phyloP scores from a whole-genome alignment of 1,284 basidiomycete genomes.

The Hypsizygus ulmarius region DNA sequence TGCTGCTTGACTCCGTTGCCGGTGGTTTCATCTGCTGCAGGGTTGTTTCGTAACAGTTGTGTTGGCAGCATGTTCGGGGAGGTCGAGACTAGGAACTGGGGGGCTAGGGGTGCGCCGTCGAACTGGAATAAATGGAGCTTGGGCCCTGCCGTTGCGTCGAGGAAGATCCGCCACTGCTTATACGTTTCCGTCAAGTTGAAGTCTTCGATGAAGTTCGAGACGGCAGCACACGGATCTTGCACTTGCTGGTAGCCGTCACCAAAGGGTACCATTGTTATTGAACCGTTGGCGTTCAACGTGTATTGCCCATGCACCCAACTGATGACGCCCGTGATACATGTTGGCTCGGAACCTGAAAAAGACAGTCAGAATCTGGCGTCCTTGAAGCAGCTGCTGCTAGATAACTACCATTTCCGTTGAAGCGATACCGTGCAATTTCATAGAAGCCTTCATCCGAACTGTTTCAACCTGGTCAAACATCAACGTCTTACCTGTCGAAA shows the following conservation, averaged over 20 bases:
- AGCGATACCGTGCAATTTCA: slow-evolving; percentile 87
- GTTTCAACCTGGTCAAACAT: slow-evolving; percentile 14
- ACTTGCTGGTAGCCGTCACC: slow-evolving; percentile 88
- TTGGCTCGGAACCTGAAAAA: slow-evolving; percentile 60
- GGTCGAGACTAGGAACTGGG: slow-evolving; percentile 54
- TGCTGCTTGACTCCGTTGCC: slow-evolving; percentile 23
- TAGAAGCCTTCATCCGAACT: slow-evolving; percentile 74
- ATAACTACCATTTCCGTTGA: slow-evolving; percentile 70
- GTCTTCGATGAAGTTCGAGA: slow-evolving; percentile 79
- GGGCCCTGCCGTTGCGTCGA: slow-evolving; percentile 49
- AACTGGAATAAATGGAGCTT: slow-evolving; percentile 67
- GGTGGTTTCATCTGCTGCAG: slow-evolving; percentile 23
- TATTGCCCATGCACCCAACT: slow-evolving; percentile 87
- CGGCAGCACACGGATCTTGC: slow-evolving; percentile 85
- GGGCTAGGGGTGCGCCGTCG: slow-evolving; percentile 62
- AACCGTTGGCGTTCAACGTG: slow-evolving; percentile 66
- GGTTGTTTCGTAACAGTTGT: slow-evolving; percentile 45
- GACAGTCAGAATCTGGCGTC: slow-evolving; percentile 6
- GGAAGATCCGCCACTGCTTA: slow-evolving; percentile 56
- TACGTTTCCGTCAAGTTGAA: slow-evolving; percentile 73
- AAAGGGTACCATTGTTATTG: slow-evolving; percentile 68
- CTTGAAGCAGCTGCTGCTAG: slow-evolving; percentile 12
- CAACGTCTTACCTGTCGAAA: slow-evolving; percentile 1
- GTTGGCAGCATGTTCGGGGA: slow-evolving; percentile 71
- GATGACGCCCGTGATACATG: slow-evolving; percentile 81